Evolutionary conservation across 371 early-diverging fungal species (phyloP).

Genomic region (Globomyces sp.): DNA sequence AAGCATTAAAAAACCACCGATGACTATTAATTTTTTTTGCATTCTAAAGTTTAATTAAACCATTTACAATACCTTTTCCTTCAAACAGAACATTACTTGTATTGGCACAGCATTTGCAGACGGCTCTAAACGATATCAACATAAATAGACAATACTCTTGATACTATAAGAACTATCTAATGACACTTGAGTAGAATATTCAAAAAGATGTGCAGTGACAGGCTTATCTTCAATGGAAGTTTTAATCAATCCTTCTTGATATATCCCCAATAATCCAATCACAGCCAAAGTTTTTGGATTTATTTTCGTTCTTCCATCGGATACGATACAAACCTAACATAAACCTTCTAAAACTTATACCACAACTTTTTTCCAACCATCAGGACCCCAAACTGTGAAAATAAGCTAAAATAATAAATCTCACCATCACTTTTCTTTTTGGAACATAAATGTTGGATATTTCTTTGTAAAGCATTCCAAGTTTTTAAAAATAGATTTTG

Average conservation of each 20-base stretch:
- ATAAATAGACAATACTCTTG: not conserved
- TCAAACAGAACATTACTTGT: conserved; percentile 78
- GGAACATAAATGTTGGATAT: conserved; percentile 71
- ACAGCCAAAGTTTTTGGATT: conserved; percentile 37
- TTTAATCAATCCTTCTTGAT: conserved; percentile 46
- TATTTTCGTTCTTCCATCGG: conserved; percentile 76
- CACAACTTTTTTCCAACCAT: conserved; percentile 81
- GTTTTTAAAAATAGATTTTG: conserved; percentile 43
- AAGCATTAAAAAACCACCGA: conserved; percentile 84
- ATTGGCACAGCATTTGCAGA: conserved; percentile 57
- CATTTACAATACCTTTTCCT: conserved; percentile 56
- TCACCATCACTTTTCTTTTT: conserved; percentile 46
- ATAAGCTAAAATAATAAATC: conserved; percentile 13
- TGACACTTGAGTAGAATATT: conserved; percentile 43
- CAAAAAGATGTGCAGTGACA: conserved; percentile 47
- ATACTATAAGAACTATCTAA: conserved; percentile 31
- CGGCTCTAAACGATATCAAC: not conserved
- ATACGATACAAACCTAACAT: conserved; percentile 62
- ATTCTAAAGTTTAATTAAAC: conserved; percentile 37
- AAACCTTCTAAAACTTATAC: conserved; percentile 16
- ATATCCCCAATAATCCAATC: conserved; percentile 45
- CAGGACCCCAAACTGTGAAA: conserved; percentile 56
- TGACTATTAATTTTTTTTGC: conserved; percentile 83
- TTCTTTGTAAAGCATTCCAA: conserved; percentile 48
- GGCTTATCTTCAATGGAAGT: conserved; percentile 45